Evolutionary conservation across 345 rosid species (phyloP).

Genomic region (Brassica incana): DNA sequence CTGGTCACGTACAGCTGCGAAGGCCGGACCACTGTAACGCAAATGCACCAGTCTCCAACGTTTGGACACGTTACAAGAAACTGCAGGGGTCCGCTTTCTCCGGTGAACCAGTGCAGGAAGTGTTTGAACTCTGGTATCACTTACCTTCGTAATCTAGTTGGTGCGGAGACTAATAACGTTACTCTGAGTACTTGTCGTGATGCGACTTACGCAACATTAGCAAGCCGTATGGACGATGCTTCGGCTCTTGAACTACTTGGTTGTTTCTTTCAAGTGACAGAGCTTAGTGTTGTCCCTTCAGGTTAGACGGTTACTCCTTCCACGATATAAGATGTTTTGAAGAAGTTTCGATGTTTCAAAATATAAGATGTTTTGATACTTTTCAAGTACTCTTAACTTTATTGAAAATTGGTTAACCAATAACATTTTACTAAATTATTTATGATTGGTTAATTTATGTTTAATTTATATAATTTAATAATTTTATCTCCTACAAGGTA

Average conservation of each 20-base stretch:
- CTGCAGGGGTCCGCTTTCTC: slow-evolving; percentile 59
- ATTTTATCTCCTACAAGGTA: too few relatives aligned
- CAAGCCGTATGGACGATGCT: slow-evolving; percentile 63
- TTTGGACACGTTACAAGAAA: slow-evolving; percentile 62
- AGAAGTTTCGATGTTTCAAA: too few relatives aligned
- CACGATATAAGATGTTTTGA: too few relatives aligned
- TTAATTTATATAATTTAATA: too few relatives aligned
- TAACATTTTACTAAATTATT: too few relatives aligned
- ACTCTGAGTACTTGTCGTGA: slow-evolving; percentile 87
- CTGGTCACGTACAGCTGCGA: slow-evolving; percentile 65
- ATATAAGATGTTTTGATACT: too few relatives aligned
- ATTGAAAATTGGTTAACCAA: too few relatives aligned
- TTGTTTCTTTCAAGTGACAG: slow-evolving; percentile 85
- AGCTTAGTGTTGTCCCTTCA: slow-evolving; percentile 47
- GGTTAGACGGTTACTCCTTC: slow-evolving; percentile 39
- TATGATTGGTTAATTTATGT: too few relatives aligned
- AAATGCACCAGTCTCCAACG: slow-evolving; percentile 81
- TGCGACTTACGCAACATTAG: slow-evolving; percentile 74
- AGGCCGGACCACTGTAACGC: slow-evolving; percentile 70
- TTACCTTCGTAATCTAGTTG: slow-evolving; percentile 70
- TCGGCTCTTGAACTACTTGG: slow-evolving; percentile 64
- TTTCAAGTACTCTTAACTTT: too few relatives aligned
- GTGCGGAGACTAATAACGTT: slow-evolving; percentile 55
- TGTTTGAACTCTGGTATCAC: slow-evolving; percentile 79
- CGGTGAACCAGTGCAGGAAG: slow-evolving; percentile 57